phyloP scores from a whole-genome alignment of 345 rosid genomes.

The Eucalyptus leucophloia region DNA sequence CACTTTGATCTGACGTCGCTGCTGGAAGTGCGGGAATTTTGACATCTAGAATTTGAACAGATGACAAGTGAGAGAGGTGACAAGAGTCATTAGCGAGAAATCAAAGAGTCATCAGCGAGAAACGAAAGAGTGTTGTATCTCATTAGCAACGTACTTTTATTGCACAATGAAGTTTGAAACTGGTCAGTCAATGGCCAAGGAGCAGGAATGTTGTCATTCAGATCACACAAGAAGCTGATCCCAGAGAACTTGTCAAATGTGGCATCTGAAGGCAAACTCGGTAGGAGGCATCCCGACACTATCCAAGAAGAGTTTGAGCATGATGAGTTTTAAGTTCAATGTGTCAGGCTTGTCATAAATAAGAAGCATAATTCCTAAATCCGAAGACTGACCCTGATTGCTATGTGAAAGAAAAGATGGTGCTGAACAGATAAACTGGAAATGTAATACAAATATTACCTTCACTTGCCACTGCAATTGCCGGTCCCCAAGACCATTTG shows the following conservation, averaged over 20 bases:
- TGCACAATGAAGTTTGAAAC: slow-evolving; percentile 57
- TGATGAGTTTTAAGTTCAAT: background rate
- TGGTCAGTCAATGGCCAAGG: slow-evolving; percentile 71
- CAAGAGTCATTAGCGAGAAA: background rate
- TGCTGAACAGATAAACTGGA: background rate
- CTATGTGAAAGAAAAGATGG: background rate
- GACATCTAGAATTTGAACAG: slow-evolving; percentile 36
- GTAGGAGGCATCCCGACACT: slow-evolving; percentile 93
- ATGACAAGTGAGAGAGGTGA: background rate
- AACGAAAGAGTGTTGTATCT: background rate
- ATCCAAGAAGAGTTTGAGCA: background rate
- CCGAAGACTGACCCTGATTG: background rate
- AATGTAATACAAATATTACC: slow-evolving; percentile 12
- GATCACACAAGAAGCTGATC: slow-evolving; percentile 90
- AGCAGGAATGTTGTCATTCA: slow-evolving; percentile 94
- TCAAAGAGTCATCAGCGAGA: background rate
- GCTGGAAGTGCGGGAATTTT: slow-evolving; percentile 95
- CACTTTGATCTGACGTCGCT: slow-evolving; percentile 61
- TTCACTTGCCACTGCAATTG: slow-evolving; percentile 50
- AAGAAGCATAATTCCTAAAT: background rate
- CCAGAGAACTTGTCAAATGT: slow-evolving; percentile 65
- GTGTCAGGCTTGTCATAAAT: background rate
- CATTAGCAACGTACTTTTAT: slow-evolving; percentile 36
- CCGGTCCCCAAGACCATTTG: background rate
- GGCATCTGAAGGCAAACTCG: slow-evolving; percentile 97